Conservation (phyloP, 805 yeast species). For the Zygosaccharomyces rouxii region DNA sequence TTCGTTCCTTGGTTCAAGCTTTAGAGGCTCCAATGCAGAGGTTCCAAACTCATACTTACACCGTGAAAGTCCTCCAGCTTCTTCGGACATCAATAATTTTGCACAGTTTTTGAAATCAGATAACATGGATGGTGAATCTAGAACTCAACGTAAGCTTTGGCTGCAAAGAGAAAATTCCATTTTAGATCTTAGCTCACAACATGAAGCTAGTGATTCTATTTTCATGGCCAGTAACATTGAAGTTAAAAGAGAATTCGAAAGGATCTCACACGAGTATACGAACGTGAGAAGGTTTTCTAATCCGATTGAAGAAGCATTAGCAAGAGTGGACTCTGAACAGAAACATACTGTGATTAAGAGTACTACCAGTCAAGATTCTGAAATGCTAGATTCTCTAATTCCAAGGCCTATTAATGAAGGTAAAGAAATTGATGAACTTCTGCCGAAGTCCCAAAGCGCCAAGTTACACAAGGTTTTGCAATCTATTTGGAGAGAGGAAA, state of each 20-base stretch:
- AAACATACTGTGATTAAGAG: constrained; percentile 13
- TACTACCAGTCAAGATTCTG: constrained; percentile 6
- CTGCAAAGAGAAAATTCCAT: constrained; percentile 71
- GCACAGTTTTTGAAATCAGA: constrained; percentile 40
- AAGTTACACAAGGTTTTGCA: constrained; percentile 27
- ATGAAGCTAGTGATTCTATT: constrained; percentile 23
- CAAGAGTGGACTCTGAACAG: constrained; percentile 39
- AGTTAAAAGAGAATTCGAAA: constrained; percentile 70
- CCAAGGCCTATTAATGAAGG: constrained; percentile 8
- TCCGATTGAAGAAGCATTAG: constrained; percentile 62
- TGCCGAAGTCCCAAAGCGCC: constrained; percentile 19
- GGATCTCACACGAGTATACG: constrained; percentile 67
- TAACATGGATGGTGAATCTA: constrained; percentile 46
- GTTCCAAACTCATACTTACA: constrained; percentile 5
- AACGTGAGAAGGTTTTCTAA: constrained; percentile 65
- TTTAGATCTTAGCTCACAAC: constrained; percentile 45
- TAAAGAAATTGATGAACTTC: constrained; percentile 17
- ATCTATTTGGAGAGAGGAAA: constrained; percentile 32
- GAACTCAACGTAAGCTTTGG: constrained; percentile 85
- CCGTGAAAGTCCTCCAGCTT: constrained; percentile 8
- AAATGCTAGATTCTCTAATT: constrained; percentile 7
- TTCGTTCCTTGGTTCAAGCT: constrained; percentile 11
- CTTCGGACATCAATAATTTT: constrained; percentile 35
- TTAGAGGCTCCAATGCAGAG: constrained; percentile 8
- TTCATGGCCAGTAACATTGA: constrained; percentile 49